Base-by-base conservation (phyloP, 164 flowering plant genomes). In the Hamamelis virginiana region DNA sequence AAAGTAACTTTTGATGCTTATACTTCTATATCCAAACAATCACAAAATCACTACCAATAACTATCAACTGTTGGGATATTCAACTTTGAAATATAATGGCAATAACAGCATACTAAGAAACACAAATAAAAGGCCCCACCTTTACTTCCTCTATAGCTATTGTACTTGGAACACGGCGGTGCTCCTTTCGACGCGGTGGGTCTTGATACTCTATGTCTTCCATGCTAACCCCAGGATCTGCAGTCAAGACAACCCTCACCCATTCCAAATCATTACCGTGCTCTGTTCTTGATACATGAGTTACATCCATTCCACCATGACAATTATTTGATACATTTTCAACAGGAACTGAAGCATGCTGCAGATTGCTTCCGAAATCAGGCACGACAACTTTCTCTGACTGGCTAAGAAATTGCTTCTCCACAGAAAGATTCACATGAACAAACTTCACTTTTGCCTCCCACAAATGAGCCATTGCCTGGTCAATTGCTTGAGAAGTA, bases 161-260 rank as follows among this genome's bases (percentile, higher is more conserved):
- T 48, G 92, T 93, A 83, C 99, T 96, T 26, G 99, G 99, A 76
- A 96, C 97, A 77, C 99, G 97, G 2, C 98, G 96, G 70, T 96
- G 99, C 64, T 91, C 97, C 83, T 83, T 95, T 45, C 90, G 80
- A n/a, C 92, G 91, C 9, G 87, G 89, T 59, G 88, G 89, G 57
- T 72, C 87, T 81, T 82, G 93, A 77, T 84, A 91, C 69, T 81
- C 91, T 73, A 93, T 85, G 74, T 91, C 97, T 73, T 88, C 96
- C 95, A 96, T 84, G 74, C 86, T 80, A 64, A 90, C 80, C 45
- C 97, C 92, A 71, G 97, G 90, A 75, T 91, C 96, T 59, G 95
- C 96, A 53, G 91, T 89, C 86, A 96, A 77, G 46, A 81, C 89
- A 69, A 92, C 97, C 72, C 89, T 86, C 57, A 93, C 97, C 89